These are phyloP conservation scores for Rhypophila decipiens DNA, from an alignment of 495 filamentous ascomycete species.

Conservation along the genomic window DNA sequence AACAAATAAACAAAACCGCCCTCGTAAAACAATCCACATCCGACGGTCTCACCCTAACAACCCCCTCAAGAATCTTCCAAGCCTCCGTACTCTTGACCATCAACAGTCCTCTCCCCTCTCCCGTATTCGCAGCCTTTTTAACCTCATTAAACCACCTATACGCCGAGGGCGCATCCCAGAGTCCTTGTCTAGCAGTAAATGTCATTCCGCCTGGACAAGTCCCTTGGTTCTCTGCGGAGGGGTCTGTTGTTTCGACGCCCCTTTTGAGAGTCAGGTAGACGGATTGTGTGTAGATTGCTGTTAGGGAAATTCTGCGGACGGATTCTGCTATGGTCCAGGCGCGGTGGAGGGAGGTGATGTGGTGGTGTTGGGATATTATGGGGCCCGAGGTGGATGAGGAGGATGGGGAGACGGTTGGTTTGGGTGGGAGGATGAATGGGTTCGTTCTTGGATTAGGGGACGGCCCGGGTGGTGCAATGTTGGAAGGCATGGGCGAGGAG, in stretches of 20 bases:
- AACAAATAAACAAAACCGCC: conserved; percentile 15
- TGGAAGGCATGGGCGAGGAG: not conserved
- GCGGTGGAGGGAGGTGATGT: conserved; percentile 18
- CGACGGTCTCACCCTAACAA: conserved; percentile 1
- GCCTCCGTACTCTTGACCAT: conserved; percentile 13
- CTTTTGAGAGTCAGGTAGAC: conserved; percentile 26
- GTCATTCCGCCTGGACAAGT: conserved; percentile 24
- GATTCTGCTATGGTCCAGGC: conserved; percentile 34
- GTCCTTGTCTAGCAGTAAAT: conserved; percentile 21
- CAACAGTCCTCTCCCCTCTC: conserved; percentile 6
- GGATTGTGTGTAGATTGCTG: conserved; percentile 15
- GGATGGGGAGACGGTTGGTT: not conserved
- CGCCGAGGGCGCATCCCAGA: conserved; percentile 31
- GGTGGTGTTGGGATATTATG: not conserved
- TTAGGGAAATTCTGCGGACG: conserved; percentile 25
- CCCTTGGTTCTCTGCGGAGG: no score
- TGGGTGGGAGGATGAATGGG: not conserved
- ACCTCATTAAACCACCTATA: conserved; percentile 16
- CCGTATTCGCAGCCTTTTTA: not conserved
- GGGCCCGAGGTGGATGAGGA: not conserved
- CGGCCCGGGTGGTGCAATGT: not conserved
- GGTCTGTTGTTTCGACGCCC: conserved; percentile 25
- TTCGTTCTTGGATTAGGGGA: not conserved
- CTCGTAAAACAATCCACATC: conserved; percentile 24
- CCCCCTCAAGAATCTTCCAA: conserved; percentile 12